Evolutionary conservation across 306 rosid species (phyloP).

Genomic region (Potentilla sterilis): DNA sequence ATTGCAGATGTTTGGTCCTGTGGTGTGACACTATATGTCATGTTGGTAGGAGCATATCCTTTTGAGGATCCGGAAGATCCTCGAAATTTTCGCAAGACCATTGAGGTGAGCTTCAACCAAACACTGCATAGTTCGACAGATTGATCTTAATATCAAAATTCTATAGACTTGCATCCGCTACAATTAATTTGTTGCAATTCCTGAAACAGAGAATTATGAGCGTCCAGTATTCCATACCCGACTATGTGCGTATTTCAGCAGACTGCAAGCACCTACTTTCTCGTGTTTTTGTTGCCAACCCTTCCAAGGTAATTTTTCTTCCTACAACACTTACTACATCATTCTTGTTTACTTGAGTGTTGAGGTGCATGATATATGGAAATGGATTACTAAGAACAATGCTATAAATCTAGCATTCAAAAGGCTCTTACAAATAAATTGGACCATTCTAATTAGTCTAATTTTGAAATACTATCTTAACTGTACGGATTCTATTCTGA

Average conservation of each 20-base stretch:
- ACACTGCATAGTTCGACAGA: constrained; percentile 5
- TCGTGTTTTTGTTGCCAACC: constrained; percentile 72
- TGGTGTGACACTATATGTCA: constrained; percentile 87
- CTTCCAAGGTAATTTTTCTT: constrained; percentile 50
- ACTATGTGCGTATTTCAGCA: constrained; percentile 61
- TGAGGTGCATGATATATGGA: background rate
- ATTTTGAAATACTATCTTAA: background rate
- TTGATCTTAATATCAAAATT: background rate
- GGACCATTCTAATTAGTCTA: background rate
- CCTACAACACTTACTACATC: background rate
- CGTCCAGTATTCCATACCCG: constrained; percentile 79
- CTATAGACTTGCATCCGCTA: background rate
- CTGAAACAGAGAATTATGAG: constrained; percentile 74
- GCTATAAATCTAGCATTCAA: background rate
- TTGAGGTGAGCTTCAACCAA: constrained; percentile 47
- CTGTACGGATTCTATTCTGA: background rate
- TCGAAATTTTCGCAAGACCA: constrained; percentile 58
- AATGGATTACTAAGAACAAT: background rate
- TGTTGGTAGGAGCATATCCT: constrained; percentile 95
- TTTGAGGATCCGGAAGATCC: constrained; percentile 93
- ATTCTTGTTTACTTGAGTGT: constrained; percentile 1
- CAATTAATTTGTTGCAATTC: constrained; percentile 16
- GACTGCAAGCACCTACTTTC: constrained; percentile 75
- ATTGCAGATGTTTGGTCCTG: constrained; percentile 97
- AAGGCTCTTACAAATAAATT: background rate